Conservation (phyloP, 331 rosid genomes). For the Ulmus americana region DNA sequence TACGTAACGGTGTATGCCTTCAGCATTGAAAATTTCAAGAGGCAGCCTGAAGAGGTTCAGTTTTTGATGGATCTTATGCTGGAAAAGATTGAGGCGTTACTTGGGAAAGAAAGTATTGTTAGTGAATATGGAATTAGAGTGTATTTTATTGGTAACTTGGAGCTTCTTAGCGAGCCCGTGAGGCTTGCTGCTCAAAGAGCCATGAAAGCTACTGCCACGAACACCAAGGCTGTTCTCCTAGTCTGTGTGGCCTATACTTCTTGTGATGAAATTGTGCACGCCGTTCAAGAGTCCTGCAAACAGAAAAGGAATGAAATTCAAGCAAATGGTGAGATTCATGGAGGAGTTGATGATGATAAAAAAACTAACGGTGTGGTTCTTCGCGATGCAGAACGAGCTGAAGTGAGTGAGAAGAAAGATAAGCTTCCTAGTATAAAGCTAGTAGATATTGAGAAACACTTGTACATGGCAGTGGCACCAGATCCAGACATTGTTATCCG, state of each 20-base stretch:
- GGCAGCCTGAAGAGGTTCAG: slow-evolving; percentile 39
- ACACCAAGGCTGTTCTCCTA: slow-evolving; percentile 29
- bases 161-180: slow-evolving; percentile 36
- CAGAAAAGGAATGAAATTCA: slow-evolving; percentile 36
- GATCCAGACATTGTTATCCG: slow-evolving; percentile 46
- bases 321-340: slow-evolving; percentile 17
- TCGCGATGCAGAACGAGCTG: slow-evolving; percentile 22
- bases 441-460: slow-evolving; percentile 42
- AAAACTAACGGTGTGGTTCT: slow-evolving; percentile 24
- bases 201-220: slow-evolving; percentile 42
- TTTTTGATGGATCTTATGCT: slow-evolving; percentile 46
- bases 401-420: slow-evolving; percentile 26
- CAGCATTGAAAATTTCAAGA: slow-evolving; percentile 53
- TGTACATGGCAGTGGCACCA: slow-evolving; percentile 40
- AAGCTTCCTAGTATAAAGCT: slow-evolving; percentile 21
- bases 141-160: slow-evolving; percentile 42
- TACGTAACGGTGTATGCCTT: slow-evolving; percentile 45
- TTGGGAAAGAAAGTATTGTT: slow-evolving; percentile 29
- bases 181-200: slow-evolving; percentile 45
- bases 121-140: slow-evolving; percentile 36
- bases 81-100: slow-evolving; percentile 42
- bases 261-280: slow-evolving; percentile 41
- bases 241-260: slow-evolving; percentile 53
- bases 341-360: slow-evolving; percentile 19
- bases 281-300: slow-evolving; percentile 38